Percentiles rank a stretch among this genome's conserved stretches.
Conservation (phyloP, 225 moss, liverwort and hornwort genomes). For the Pseudoscleropodium purum region DNA sequence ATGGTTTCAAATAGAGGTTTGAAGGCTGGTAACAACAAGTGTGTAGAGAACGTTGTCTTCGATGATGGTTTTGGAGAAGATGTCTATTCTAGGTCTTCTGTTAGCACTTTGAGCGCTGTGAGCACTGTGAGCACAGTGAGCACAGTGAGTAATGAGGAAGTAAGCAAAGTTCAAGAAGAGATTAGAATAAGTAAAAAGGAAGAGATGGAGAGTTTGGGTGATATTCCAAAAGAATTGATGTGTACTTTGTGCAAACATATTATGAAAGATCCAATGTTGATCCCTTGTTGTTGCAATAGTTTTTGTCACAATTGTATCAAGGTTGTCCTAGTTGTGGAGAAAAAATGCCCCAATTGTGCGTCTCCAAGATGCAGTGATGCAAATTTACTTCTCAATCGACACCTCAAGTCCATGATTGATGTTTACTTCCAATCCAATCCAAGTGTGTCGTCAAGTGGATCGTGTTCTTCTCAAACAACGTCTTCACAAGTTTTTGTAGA, state of each 20-base stretch:
- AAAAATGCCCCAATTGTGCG: background rate
- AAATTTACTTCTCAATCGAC: background rate
- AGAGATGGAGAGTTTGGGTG: background rate
- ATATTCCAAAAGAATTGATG: background rate
- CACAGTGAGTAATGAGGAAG: background rate
- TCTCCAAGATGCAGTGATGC: background rate
- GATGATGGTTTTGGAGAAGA: slow-evolving; percentile 3
- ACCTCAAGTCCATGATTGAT: background rate
- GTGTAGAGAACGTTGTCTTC: background rate
- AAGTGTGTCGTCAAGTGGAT: background rate
- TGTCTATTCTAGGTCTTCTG: background rate
- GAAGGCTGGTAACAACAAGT: background rate
- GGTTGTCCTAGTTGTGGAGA: background rate
- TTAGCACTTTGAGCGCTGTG: background rate
- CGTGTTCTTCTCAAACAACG: background rate
- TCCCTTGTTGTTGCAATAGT: background rate
- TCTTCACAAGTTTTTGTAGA: background rate
- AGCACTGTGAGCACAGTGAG: background rate
- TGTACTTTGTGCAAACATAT: background rate
- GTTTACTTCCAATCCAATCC: background rate
- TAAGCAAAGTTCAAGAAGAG: too few relatives aligned
- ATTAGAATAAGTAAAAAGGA: background rate
- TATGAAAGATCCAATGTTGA: background rate
- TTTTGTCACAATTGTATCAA: background rate
- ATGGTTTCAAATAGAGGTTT: too few relatives aligned